A percentile compares a stretch with the other conserved stretches of the same genome.
phyloP scores from a whole-genome alignment of 345 rosid genomes.

The Heritiera littoralis region DNA sequence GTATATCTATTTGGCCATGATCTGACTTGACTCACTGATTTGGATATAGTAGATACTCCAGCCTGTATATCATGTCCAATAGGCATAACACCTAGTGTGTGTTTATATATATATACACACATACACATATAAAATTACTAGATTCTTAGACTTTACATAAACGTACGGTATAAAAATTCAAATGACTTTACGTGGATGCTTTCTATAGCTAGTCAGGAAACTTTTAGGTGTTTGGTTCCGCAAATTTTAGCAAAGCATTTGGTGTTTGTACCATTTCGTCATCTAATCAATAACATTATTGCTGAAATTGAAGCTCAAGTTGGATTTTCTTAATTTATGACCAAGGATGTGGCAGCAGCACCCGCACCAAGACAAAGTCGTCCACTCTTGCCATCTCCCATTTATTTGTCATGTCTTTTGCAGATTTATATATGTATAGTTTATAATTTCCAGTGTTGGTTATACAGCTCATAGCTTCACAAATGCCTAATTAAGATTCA shows the following conservation, averaged over 20 bases:
- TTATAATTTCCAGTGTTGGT: background rate
- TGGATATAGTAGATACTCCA: background rate
- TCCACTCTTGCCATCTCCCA: background rate
- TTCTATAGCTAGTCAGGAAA: no score
- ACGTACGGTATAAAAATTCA: background rate
- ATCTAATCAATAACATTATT: background rate
- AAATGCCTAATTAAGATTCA: conserved; percentile 18
- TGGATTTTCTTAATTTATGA: conserved; percentile 3
- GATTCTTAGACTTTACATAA: background rate
- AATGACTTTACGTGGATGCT: background rate
- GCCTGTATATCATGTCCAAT: background rate
- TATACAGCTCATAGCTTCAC: conserved; percentile 35
- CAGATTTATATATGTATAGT: background rate
- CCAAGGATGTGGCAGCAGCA: background rate
- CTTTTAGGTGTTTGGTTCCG: no score
- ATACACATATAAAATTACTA: background rate
- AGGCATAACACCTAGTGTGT: no score
- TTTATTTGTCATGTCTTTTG: conserved; percentile 11
- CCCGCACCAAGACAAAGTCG: background rate
- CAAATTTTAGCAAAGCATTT: background rate
- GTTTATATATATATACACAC: no score
- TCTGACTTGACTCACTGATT: background rate
- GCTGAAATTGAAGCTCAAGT: background rate
- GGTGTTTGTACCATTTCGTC: background rate
- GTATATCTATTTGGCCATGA: background rate